Percentiles rank a stretch among this genome's conserved stretches.
Evolutionary conservation across 495 filamentous ascomycete genomes (phyloP).

Genomic region (Immersiella caudata): DNA sequence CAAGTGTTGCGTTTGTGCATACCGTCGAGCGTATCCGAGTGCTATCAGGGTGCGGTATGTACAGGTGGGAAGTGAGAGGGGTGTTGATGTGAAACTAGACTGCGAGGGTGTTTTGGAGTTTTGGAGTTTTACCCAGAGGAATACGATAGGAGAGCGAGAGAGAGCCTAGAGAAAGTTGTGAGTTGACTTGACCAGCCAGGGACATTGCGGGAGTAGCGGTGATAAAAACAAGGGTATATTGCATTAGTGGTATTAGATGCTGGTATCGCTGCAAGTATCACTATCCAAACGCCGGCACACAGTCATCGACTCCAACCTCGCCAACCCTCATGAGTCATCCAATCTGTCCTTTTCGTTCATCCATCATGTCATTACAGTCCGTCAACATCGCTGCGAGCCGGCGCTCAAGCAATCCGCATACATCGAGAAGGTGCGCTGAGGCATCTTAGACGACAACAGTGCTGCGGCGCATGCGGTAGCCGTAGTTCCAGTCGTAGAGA

Average conservation of each 20-base stretch:
- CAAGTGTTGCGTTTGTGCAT: background rate
- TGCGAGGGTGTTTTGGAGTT: background rate
- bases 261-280: background rate
- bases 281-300: background rate
- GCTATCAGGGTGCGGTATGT: background rate
- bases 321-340: background rate
- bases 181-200: no score
- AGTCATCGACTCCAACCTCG: no score
- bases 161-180: no score
- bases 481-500: conserved; percentile 50
- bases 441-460: conserved; percentile 32
- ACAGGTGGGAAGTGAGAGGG: background rate
- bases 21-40: background rate
- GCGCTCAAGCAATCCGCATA: no score
- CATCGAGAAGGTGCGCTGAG: no score
- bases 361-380: background rate
- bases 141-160: no score
- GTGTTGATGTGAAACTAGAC: background rate
- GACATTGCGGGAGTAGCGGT: no score
- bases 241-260: background rate
- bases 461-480: conserved; percentile 29
- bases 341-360: conserved; percentile 2
- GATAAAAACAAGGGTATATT: background rate
- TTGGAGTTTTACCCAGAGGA: no score
- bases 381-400: background rate